phyloP scores from a whole-genome alignment of 2,329 filamentous ascomycete species.

The Colletotrichum sp. region DNA sequence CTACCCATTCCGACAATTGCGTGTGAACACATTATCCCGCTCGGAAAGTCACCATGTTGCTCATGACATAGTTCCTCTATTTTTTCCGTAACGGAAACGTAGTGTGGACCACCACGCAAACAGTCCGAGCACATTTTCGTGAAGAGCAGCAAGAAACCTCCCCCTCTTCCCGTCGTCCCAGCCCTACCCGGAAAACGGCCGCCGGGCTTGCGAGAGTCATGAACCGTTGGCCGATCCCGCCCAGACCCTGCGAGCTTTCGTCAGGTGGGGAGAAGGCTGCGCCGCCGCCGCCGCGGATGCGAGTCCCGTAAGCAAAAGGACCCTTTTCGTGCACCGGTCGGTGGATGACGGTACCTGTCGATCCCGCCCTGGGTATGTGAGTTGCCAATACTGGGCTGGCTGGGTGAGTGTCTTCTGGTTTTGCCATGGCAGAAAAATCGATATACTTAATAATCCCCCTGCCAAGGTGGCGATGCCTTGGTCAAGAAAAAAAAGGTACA shows the following conservation, averaged over 20 bases:
- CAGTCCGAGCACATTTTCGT: not conserved
- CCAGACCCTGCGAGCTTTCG: not conserved
- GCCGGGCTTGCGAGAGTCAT: conserved; percentile 17
- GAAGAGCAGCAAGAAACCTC: not conserved
- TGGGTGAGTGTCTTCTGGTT: not conserved
- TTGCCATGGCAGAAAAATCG: not conserved
- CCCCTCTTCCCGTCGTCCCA: not conserved
- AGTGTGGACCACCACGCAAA: not conserved
- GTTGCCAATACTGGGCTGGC: not conserved
- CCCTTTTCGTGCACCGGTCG: not conserved
- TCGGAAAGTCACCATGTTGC: not conserved
- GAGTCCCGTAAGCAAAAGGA: not conserved
- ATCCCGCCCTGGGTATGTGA: not conserved
- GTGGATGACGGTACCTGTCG: conserved; percentile 7
- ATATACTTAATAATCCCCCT: not conserved
- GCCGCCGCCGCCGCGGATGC: not conserved
- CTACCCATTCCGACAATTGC: not conserved
- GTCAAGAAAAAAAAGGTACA: not conserved
- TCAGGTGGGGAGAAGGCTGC: not conserved
- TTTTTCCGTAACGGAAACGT: not conserved
- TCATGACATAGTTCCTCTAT: not conserved
- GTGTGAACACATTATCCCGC: not conserved
- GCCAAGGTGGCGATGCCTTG: not conserved
- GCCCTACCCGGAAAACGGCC: conserved; percentile 7
- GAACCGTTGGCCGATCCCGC: conserved; percentile 9